A percentile compares a stretch with the other conserved stretches of the same genome.
These are phyloP conservation scores for Ogataea sp. DNA, from an alignment of 805 yeast genomes.

Conservation along the genomic window DNA sequence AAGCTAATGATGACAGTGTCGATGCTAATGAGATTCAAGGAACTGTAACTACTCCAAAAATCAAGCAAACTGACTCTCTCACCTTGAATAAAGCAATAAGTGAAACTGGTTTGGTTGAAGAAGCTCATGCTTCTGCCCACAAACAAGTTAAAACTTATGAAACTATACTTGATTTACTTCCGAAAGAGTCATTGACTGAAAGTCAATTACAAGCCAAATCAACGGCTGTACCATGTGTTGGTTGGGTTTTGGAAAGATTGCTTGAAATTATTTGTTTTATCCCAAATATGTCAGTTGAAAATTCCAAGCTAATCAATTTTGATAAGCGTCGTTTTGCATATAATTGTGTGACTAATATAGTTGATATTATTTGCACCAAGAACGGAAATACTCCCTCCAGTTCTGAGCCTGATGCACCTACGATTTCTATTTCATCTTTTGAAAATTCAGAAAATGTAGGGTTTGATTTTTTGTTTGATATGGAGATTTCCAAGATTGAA, in stretches of 20 bases:
- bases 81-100: no score
- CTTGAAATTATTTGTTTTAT: slow-evolving; percentile 68
- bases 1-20: no score
- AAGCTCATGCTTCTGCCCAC: neutral
- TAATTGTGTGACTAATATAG: slow-evolving; percentile 49
- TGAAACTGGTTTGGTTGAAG: slow-evolving; percentile 13
- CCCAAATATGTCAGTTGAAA: slow-evolving; percentile 67
- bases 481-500: slow-evolving; percentile 22
- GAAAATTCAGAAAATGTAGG: no score
- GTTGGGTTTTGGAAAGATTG: slow-evolving; percentile 82
- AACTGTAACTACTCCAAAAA: no score
- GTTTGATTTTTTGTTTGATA: slow-evolving; percentile 47
- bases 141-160: neutral
- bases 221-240: slow-evolving; percentile 69
- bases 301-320: slow-evolving; percentile 66
- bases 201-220: neutral
- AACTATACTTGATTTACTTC: slow-evolving; percentile 2
- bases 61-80: no score
- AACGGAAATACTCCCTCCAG: no score
- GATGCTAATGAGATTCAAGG: no score
- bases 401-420: no score
- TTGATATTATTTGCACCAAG: no score
- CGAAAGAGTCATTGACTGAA: neutral
- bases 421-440: no score
- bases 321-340: slow-evolving; percentile 72